Percentiles rank a stretch among this genome's conserved stretches.
These are phyloP conservation scores for Digitaria exilis DNA, from an alignment of 202 grass and related monocot species.

Conservation along the genomic window DNA sequence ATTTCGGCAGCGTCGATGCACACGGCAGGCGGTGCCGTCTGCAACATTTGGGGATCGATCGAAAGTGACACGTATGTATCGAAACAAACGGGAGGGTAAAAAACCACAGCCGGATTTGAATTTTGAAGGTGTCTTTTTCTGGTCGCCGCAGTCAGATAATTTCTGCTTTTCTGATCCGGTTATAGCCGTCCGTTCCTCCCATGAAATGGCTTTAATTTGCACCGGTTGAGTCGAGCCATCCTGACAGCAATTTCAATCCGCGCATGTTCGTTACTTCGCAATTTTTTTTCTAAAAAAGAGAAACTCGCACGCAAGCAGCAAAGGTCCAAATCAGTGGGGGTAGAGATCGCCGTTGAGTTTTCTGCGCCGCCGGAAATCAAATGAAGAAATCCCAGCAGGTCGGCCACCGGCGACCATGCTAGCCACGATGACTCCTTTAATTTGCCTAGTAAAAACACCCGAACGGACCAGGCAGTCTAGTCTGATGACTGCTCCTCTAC, in stretches of 20 bases:
- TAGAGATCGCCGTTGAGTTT: not conserved
- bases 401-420: not conserved
- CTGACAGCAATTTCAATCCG: too few relatives aligned
- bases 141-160: not conserved
- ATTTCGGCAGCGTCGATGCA: too few relatives aligned
- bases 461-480: not conserved
- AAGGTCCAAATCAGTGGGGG: conserved; percentile 5
- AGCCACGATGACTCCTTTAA: not conserved
- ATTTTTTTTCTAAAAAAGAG: not conserved
- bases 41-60: not conserved
- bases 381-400: not conserved
- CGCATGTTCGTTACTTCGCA: not conserved
- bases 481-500: not conserved
- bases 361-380: not conserved
- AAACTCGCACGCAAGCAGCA: too few relatives aligned
- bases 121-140: not conserved
- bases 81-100: too few relatives aligned
- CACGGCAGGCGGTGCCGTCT: too few relatives aligned
- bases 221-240: too few relatives aligned
- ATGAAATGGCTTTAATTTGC: too few relatives aligned
- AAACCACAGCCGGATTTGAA: too few relatives aligned
- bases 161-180: not conserved
- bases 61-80: not conserved
- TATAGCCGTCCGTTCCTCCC: not conserved
- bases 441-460: not conserved